phyloP scores from a whole-genome alignment of 106 monocot genomes.

The Allium sativum region DNA sequence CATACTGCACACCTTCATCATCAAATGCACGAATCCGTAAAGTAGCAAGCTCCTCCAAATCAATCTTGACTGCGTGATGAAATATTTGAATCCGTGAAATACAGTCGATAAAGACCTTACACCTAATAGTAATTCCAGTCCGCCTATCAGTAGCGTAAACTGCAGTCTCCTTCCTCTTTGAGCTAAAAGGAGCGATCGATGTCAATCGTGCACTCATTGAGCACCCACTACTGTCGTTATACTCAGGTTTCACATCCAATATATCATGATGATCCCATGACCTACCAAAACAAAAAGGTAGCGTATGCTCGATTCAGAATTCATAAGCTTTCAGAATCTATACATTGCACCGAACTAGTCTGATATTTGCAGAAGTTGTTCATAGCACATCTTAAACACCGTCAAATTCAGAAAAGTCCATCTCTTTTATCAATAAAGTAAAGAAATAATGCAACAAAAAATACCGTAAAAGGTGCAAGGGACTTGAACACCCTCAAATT shows the following conservation, averaged over 20 bases:
- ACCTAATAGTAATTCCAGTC: conserved; percentile 60
- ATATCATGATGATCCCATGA: conserved; percentile 99
- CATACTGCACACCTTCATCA: conserved; percentile 53
- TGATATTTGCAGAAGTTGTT: too few species aligned
- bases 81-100: conserved; percentile 84
- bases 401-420: too few species aligned
- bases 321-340: not conserved
- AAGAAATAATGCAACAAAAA: too few species aligned
- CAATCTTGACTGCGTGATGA: conserved; percentile 90
- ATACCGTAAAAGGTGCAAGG: too few species aligned
- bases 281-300: conserved; percentile 28
- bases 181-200: conserved; percentile 70
- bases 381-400: too few species aligned
- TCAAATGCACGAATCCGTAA: conserved; percentile 80
- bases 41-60: conserved; percentile 73
- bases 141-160: conserved; percentile 69
- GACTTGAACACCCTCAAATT: too few species aligned
- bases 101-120: conserved; percentile 81
- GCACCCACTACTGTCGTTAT: conserved; percentile 56
- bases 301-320: not conserved
- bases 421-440: too few species aligned
- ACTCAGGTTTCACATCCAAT: conserved; percentile 78
- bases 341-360: too few species aligned
- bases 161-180: conserved; percentile 71
- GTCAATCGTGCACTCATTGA: conserved; percentile 79